Percentiles rank a stretch among this genome's conserved stretches.
phyloP scores from a whole-genome alignment of 2,329 filamentous ascomycete species.

The Coniochaeta sp. region DNA sequence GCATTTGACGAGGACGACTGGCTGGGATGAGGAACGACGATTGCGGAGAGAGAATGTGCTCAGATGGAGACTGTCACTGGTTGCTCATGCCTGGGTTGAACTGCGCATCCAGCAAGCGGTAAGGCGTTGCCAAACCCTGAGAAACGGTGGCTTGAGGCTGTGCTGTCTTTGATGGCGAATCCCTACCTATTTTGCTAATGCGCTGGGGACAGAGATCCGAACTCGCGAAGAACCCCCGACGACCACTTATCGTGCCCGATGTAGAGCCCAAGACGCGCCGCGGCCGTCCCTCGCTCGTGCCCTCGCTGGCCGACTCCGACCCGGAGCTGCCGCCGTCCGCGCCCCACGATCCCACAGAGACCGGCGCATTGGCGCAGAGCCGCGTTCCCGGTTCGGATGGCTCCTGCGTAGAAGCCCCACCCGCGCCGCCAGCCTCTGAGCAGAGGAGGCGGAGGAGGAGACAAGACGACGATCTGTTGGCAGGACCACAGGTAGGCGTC shows the following conservation, averaged over 20 bases:
- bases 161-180: background rate
- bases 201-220: background rate
- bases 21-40: conserved; percentile 26
- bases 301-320: conserved; percentile 5
- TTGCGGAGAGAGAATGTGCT: conserved; percentile 17
- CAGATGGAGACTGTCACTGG: conserved; percentile 25
- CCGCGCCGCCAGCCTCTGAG: conserved; percentile 8
- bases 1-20: conserved; percentile 24
- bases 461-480: conserved; percentile 29
- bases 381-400: conserved; percentile 12
- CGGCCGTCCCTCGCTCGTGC: conserved; percentile 13
- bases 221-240: background rate
- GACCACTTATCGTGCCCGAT: conserved; percentile 17
- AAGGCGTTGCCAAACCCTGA: conserved; percentile 10
- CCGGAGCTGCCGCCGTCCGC: conserved; percentile 13
- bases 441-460: conserved; percentile 3
- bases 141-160: background rate
- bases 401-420: conserved; percentile 13
- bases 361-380: conserved; percentile 22
- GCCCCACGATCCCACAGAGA: conserved; percentile 21
- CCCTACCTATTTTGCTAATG: background rate
- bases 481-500: conserved; percentile 34
- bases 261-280: conserved; percentile 17
- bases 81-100: conserved; percentile 33
- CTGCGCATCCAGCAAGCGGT: conserved; percentile 20